These are phyloP conservation scores for Lepidium africanum DNA, from an alignment of 345 rosid genomes.

Conservation along the genomic window DNA sequence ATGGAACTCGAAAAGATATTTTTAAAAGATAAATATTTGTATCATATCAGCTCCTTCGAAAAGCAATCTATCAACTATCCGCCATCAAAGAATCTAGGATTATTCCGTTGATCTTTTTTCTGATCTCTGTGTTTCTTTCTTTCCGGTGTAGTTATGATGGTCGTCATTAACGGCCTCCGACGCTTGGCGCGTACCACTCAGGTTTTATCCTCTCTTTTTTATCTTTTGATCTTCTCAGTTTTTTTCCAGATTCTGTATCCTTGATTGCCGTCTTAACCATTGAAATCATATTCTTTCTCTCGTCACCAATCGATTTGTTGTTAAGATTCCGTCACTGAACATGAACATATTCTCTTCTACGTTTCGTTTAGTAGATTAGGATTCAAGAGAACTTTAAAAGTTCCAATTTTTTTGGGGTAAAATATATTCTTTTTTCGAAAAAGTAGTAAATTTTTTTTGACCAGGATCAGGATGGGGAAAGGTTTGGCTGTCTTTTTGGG, in stretches of 20 bases:
- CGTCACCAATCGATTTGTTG: not conserved
- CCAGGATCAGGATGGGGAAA: not conserved
- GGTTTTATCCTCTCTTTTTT: not conserved
- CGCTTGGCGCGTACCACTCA: conserved; percentile 26
- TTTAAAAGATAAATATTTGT: not conserved
- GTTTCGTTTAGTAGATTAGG: conserved; percentile 4
- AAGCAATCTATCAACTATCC: not conserved
- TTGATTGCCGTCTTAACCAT: not conserved
- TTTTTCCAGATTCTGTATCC: not conserved
- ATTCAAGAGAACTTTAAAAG: not conserved
- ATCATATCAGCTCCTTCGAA: not conserved
- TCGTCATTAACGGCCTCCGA: conserved; percentile 14
- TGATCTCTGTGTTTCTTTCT: not conserved
- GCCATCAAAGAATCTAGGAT: not conserved
- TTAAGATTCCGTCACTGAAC: not conserved
- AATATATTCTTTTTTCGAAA: not conserved
- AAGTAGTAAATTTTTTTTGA: no score
- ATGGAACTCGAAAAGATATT: not conserved
- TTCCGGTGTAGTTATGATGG: not conserved
- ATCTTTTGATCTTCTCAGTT: not conserved
- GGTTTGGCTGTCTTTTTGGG: not conserved
- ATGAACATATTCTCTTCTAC: not conserved
- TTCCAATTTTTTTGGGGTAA: not conserved
- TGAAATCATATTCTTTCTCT: not conserved
- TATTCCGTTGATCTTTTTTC: not conserved